These are phyloP conservation scores for Talaromyces sp. DNA, from an alignment of 2,329 filamentous ascomycete species.

Conservation along the genomic window DNA sequence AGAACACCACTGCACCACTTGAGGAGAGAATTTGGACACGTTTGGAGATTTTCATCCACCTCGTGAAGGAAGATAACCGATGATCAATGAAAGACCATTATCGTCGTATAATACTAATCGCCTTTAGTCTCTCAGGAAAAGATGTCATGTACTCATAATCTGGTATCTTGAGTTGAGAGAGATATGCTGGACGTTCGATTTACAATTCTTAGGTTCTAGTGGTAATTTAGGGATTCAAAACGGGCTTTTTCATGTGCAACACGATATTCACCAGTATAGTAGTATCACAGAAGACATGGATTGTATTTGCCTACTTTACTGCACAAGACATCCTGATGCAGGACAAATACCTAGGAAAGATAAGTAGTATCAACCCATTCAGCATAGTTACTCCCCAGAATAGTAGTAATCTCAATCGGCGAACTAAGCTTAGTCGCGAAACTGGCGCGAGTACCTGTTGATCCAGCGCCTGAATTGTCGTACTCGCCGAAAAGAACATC, in stretches of 20 bases:
- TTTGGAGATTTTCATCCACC: background rate
- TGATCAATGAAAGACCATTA: background rate
- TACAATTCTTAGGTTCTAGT: too few species aligned
- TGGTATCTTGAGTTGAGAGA: background rate
- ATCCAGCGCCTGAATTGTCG: constrained; percentile 56
- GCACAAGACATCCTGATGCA: too few species aligned
- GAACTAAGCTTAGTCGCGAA: constrained; percentile 43
- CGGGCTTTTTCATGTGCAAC: too few species aligned
- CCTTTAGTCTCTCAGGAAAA: background rate
- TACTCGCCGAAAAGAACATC: constrained; percentile 59
- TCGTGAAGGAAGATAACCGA: background rate
- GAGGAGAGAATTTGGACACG: background rate
- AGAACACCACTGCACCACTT: background rate
- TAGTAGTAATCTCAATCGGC: constrained; percentile 42
- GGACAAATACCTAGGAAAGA: constrained; percentile 18
- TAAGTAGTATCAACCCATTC: constrained; percentile 46
- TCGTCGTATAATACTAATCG: too few species aligned
- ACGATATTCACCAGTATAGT: too few species aligned
- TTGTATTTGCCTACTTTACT: too few species aligned
- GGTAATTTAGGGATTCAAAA: too few species aligned
- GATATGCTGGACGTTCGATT: too few species aligned
- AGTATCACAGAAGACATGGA: too few species aligned
- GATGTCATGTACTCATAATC: background rate
- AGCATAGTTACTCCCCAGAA: constrained; percentile 46
- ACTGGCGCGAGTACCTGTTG: constrained; percentile 51